Base-by-base conservation (phyloP, 2,329 filamentous ascomycete species). In the Cladorrhinum sp. region DNA sequence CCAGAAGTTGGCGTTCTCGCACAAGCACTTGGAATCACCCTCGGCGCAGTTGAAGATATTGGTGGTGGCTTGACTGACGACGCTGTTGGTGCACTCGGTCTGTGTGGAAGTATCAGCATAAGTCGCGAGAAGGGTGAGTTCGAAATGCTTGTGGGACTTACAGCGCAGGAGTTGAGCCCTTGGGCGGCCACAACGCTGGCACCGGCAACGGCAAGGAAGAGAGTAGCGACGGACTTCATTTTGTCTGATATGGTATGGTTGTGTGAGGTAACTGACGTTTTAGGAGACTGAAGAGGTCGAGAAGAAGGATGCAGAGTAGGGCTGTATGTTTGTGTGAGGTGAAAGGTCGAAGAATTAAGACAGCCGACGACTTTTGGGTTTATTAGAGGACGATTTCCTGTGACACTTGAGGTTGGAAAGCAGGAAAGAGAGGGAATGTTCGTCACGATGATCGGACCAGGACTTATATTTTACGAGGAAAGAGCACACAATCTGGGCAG, bases 51-150 rank as follows among this genome's bases (percentile, higher is more conserved):
- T 76, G 36, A 85, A 77, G 36, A 85, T 77, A 57, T 76, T 70
- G 33, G 65, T 28, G 52, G 76, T 30, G 52, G 76, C 76, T 73
- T 80, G 75, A 60, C 58, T 67, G n/a, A 79, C 65, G 81, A 86
- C 84, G 75, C 81, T 81, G 69, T 68, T 72, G 64, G 78, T 74
- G 66, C 83, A 86, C 46, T 68, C 73, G 68, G 72, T 74, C 82
- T 85, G 59, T n/a, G 60, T 10, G 24, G 3, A 8, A 3, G 12
- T 23, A 53, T 60, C 3, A 21, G 33, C 39, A 2, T 23, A 36
- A 57, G 51, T 24, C 30, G 18, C 51, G 54, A 28, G 26, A 28
- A 54, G 16, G 9, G 21, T 6, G 39, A 6, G 57, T 69, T 28
- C 71, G 64, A 46, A 28, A 55, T 26, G 51, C 57, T 49, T 30